Evolutionary conservation across 2,329 filamentous ascomycete species (phyloP).

Genomic region (Hyphodiscus sp.): DNA sequence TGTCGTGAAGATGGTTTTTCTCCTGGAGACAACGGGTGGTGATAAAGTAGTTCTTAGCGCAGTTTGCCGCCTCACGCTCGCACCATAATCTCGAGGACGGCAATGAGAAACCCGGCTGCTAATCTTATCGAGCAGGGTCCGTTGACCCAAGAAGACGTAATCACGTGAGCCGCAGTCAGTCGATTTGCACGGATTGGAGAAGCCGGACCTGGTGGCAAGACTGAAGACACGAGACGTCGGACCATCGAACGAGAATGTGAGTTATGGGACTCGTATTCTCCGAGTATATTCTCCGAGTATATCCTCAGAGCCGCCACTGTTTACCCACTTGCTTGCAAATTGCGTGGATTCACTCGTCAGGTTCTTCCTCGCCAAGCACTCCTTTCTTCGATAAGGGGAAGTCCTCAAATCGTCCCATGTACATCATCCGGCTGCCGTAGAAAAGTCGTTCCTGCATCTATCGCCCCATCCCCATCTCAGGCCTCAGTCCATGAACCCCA

Average conservation of each 20-base stretch:
- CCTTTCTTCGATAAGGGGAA: not conserved
- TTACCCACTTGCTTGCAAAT: not conserved
- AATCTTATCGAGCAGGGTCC: not conserved
- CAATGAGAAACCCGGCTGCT: not conserved
- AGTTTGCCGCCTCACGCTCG: not conserved
- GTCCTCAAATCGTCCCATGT: slow-evolving; percentile 7
- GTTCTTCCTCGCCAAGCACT: not conserved
- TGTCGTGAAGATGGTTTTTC: slow-evolving; percentile 1
- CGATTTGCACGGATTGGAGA: not conserved
- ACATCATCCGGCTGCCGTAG: slow-evolving; percentile 7
- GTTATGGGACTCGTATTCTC: too few relatives aligned
- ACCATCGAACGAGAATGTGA: too few relatives aligned
- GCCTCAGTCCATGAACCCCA: slow-evolving; percentile 6
- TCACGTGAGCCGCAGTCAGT: not conserved
- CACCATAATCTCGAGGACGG: slow-evolving; percentile 10
- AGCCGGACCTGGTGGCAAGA: too few relatives aligned
- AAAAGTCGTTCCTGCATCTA: not conserved
- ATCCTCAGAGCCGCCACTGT: too few relatives aligned
- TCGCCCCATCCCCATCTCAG: slow-evolving; percentile 3
- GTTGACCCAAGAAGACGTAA: not conserved
- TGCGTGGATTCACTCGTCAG: not conserved
- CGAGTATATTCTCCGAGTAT: too few relatives aligned
- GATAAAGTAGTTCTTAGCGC: not conserved
- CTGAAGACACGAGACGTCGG: too few relatives aligned
- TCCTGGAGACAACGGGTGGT: slow-evolving; percentile 4